Evolutionary conservation across 2,329 filamentous ascomycete genomes (phyloP), one percentile per base, ranked within the genome.

Genomic region (Aspergillus quadricinctus): DNA sequence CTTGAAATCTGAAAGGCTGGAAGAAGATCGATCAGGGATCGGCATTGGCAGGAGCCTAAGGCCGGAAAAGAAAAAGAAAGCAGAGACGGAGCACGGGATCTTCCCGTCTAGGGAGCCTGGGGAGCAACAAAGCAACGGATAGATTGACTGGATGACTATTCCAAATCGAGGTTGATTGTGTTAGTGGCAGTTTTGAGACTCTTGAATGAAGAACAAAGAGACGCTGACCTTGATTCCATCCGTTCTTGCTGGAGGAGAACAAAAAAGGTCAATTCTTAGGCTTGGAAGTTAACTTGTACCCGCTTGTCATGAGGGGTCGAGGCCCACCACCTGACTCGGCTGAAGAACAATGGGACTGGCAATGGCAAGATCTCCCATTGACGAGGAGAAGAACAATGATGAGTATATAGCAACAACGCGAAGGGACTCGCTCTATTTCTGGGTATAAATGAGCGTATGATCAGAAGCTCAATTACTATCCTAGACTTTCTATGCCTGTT

Each of bases 401-500:
- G 35, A 31, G 40, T 11, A 23, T 27, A 28, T 25, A 14, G 31
- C 46, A 25, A 40, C 37, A 31, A 31, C 28, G 48, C 46, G 45
- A 43, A 45, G 19, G 3, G 17, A 8, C 28, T 17, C 45, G 21
- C 27, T 49, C 48, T 37, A 23, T 31, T 50, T 21, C 19, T 17
- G 50, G 17, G 17, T 35, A 50, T 50, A 50, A 49, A 48, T 46
- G 43, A 46, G 43, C 27, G 43, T 46, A 46, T 27, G 43, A 27
- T 23, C 19, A 5, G 29, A 25, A 54, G 17, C 48, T 21, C 19
- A 35, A 40, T 27, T 50, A 23, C 50, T 31, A 51, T 52, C 53
- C 43, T 21, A 19, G 40, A 25, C 19, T 21, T 52, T 62, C 55
- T 61, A 75, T 76, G 73, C 69, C 70, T 53, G 56, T 66, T 54